Evolutionary conservation across 345 rosid species (phyloP), one percentile per base, ranked within the genome.

Genomic region (Gossypium australe): DNA sequence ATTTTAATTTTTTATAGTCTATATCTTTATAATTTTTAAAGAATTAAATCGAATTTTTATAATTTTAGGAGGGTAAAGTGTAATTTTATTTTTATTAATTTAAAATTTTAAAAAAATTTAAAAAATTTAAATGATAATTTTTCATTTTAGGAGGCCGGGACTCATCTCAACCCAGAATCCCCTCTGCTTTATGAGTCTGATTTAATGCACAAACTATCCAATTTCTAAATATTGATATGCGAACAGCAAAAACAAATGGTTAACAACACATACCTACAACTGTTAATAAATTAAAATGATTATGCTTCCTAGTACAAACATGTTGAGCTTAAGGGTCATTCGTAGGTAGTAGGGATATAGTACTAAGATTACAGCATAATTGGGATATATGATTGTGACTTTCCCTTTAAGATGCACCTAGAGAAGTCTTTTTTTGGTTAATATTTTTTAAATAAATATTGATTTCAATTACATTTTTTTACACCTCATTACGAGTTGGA

Each of bases 51-150:
- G 0, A 29, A 3, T 29, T 29, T 29, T 29, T 29, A 29, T 29
- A 29, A 29, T 29, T 29, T 29, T 29, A 29, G 4, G 1, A 0
- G 1, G 3, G 0, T 0, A 29, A 3, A 3, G 1, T 29, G 0
- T 0, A 0, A 29, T 29, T 29, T 3, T 29, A 29, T 0, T 0
- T 29, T 29, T 3, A 29, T 0, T 29, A 29, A 29, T 29, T 29
- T 29, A 29, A 29, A 29, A 0, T 29, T 29, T 29, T 29, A 0
- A 3, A 29, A 29, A 29, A 29, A 3, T 20, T 3, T 3, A 3
- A 0, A 29, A 0, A 29, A 0, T 0, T 0, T 29, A 29, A 29
- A 29, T 29, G 0, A 0, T 0, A 29, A 29, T 0, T 29, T 29
- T 29, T 29, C 0, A 29, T 29, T 29, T 29, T 29, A 29, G 0